Base-by-base conservation (phyloP, 139 green algal genomes). In the Medakamo hakoo region DNA sequence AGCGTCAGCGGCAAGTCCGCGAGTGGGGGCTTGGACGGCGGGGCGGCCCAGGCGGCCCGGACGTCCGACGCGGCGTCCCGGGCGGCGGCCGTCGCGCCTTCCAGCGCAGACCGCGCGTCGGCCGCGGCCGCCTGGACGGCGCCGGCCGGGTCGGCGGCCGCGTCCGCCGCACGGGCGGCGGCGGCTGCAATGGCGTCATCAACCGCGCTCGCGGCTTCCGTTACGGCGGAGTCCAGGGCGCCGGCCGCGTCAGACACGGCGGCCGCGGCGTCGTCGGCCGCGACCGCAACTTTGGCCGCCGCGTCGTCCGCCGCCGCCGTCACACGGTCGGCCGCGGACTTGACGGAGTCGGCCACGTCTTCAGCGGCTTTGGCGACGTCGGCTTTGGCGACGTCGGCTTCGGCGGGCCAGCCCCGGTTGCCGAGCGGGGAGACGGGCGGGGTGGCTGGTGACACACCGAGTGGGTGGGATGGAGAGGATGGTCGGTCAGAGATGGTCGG, bases 121-220 rank as follows among this genome's bases (percentile, higher is more conserved):
- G 48, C 64, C 40, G 30, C 65, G 58, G 49, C 30, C 59, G 58
- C 40, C 9, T 9, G 9, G 40, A 52, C 40, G 40, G 40, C 40
- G 40, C 9, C 40, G 40, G 40, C 16, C 40, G 40, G 9, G 40
- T 52, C 40, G 40, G 40, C 40, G 9, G 40, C 40, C 40, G 40
- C 40, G 40, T 52, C 40, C 20, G 59, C 48, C 23, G 29, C 27
- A 30, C 27, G 65, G 59, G 1, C 65, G 22, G 48, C 60, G 65
- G 23, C 65, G 55, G 58, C 65, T 60, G 65, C 65, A 71, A 9
- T 31, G 57, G 65, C 65, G 65, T n/a, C 65, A 71, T 28, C 65
- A 16, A 52, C 40, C 40, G 40, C 40, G 40, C 16, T 16, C 9
- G 40, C 40, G 24, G 60, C 59, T 55, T 26, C 60, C 40, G 21